A percentile compares a stretch with the other conserved stretches of the same genome.
phyloP scores from a whole-genome alignment of 257 asterid species.

The Prunella vulgaris region DNA sequence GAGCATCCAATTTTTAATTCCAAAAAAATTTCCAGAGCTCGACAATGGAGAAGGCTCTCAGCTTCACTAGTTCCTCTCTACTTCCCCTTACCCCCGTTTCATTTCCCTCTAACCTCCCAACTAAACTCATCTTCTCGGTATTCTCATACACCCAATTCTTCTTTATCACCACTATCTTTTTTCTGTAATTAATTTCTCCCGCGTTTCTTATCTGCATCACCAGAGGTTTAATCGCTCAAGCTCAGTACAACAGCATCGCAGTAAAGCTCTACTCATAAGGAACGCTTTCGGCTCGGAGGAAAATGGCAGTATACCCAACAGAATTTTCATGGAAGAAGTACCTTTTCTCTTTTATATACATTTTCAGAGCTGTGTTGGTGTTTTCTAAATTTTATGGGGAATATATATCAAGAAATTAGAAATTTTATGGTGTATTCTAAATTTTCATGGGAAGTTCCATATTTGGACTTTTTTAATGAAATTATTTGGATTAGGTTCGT shows the following conservation, averaged over 20 bases:
- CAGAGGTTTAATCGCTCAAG: slow-evolving; percentile 51
- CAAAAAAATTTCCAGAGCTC: slow-evolving; percentile 20
- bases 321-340: slow-evolving; percentile 81
- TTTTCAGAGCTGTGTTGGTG: background rate
- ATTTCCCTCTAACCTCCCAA: slow-evolving; percentile 34
- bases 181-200: slow-evolving; percentile 3
- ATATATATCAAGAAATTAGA: background rate
- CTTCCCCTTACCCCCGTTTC: slow-evolving; percentile 47
- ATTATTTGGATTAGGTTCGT: slow-evolving; percentile 10
- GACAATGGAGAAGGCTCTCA: slow-evolving; percentile 70
- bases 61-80: slow-evolving; percentile 51
- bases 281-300: slow-evolving; percentile 52
- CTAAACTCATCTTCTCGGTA: slow-evolving; percentile 44
- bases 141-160: background rate
- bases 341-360: slow-evolving; percentile 6
- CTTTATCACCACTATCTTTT: background rate
- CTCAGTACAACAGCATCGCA: slow-evolving; percentile 31
- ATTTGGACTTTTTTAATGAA: background rate
- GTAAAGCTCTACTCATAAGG: slow-evolving; percentile 21
- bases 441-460: too few relatives aligned
- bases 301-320: slow-evolving; percentile 46
- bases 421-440: too few relatives aligned
- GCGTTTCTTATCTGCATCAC: slow-evolving; percentile 12
- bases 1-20: background rate
- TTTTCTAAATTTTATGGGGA: background rate